phyloP scores from a whole-genome alignment of 495 filamentous ascomycete species.

The Penicillium verhagenii region DNA sequence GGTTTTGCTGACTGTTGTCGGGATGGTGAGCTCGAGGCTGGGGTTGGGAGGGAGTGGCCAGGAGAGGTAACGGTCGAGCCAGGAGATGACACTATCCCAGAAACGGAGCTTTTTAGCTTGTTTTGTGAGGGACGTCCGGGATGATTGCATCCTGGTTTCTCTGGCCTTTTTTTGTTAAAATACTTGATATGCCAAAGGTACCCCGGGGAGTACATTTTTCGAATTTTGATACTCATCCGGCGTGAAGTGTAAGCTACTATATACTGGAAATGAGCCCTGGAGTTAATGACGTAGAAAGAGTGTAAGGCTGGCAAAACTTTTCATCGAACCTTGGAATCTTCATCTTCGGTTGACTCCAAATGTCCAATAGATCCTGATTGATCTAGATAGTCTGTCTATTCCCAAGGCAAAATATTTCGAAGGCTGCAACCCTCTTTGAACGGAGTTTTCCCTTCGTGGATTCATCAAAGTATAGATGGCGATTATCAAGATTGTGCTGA shows the following conservation, averaged over 20 bases:
- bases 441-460: too few relatives aligned
- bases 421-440: too few relatives aligned
- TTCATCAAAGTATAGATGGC: too few relatives aligned
- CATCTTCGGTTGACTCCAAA: too few relatives aligned
- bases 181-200: too few relatives aligned
- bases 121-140: constrained; percentile 8
- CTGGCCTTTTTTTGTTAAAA: not conserved
- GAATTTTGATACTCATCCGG: not conserved
- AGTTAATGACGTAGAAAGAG: not conserved
- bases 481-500: not conserved
- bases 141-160: not conserved
- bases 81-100: constrained; percentile 13
- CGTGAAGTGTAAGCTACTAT: not conserved
- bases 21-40: constrained; percentile 15
- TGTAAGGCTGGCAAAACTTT: not conserved
- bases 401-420: too few relatives aligned
- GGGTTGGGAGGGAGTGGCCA: constrained; percentile 13
- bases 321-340: too few relatives aligned
- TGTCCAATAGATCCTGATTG: too few relatives aligned
- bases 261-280: not conserved
- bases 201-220: too few relatives aligned
- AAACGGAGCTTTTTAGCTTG: constrained; percentile 17
- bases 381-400: too few relatives aligned
- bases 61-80: constrained; percentile 21
- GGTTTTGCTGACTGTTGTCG: constrained; percentile 14